These are phyloP conservation scores for Yarrowia sp. DNA, from an alignment of 805 yeast genomes.

Conservation along the genomic window DNA sequence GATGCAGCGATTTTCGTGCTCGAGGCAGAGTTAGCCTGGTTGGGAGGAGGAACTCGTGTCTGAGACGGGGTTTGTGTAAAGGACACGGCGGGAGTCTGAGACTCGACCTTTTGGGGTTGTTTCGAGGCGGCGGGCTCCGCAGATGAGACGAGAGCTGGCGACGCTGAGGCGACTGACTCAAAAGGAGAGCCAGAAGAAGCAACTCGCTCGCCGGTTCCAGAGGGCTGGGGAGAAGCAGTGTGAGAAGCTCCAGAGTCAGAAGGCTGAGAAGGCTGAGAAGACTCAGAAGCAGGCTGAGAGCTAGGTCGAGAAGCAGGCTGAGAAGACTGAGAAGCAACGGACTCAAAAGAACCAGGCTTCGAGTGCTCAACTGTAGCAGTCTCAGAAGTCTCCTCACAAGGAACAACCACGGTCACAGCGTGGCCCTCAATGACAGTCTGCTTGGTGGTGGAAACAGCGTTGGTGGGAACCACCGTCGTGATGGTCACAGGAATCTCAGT, in stretches of 20 bases:
- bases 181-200: background rate
- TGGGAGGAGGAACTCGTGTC: background rate
- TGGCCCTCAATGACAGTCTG: background rate
- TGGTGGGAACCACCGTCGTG: background rate
- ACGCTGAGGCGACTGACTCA: background rate
- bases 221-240: background rate
- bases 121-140: background rate
- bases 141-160: no score
- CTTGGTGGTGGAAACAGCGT: background rate
- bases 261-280: background rate
- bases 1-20: background rate
- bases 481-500: background rate
- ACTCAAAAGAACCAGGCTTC: no score
- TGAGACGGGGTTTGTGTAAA: background rate
- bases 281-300: background rate
- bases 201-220: no score
- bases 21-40: slow-evolving; percentile 7
- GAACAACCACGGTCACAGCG: background rate
- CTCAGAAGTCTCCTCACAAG: background rate
- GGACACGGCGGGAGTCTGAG: background rate
- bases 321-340: background rate
- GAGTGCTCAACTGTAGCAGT: background rate
- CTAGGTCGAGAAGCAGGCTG: background rate
- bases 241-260: background rate
- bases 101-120: background rate